Evolutionary conservation across 2,329 filamentous ascomycete species (phyloP).

Genomic region (Diaporthe sp.): DNA sequence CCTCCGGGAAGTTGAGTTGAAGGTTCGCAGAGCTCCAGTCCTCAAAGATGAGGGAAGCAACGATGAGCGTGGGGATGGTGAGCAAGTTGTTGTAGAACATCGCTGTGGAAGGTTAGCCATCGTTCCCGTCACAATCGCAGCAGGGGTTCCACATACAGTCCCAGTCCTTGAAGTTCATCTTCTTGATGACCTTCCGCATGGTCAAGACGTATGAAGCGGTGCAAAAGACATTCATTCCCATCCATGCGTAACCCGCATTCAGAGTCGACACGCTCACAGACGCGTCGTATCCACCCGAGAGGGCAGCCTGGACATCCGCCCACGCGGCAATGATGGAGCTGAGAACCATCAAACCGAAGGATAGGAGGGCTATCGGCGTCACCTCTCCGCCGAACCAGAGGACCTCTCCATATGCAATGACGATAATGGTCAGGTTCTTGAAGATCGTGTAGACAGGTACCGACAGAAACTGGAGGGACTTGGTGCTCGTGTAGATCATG

Average conservation of each 20-base stretch:
- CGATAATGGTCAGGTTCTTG: conserved; percentile 99
- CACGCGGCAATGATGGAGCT: conserved; percentile 96
- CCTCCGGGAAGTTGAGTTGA: conserved; percentile 87
- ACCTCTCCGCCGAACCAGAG: conserved; percentile 98
- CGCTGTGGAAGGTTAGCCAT: conserved; percentile 66
- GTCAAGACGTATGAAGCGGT: conserved; percentile 89
- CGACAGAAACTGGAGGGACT: conserved; percentile 95
- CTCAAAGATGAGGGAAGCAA: conserved; percentile 86
- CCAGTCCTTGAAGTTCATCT: conserved; percentile 99
- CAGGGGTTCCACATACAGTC: conserved; percentile 80
- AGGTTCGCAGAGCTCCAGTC: conserved; percentile 94
- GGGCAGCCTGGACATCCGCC: conserved; percentile 93
- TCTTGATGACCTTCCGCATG: conserved; percentile 99
- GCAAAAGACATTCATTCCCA: conserved; percentile 96
- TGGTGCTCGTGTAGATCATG: conserved; percentile 99
- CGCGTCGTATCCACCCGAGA: conserved; percentile 71
- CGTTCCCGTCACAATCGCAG: conserved; percentile 43
- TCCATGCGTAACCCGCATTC: conserved; percentile 97
- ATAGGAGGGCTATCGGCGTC: conserved; percentile 87
- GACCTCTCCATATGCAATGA: conserved; percentile 98
- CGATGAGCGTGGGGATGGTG: conserved; percentile 90
- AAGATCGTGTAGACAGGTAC: conserved; percentile 99
- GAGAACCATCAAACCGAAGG: conserved; percentile 96
- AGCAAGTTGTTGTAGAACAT: conserved; percentile 99
- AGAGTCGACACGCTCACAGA: conserved; percentile 85